Conservation (phyloP, 768 basidiomycete species). For the Phaffia tasmanica region DNA sequence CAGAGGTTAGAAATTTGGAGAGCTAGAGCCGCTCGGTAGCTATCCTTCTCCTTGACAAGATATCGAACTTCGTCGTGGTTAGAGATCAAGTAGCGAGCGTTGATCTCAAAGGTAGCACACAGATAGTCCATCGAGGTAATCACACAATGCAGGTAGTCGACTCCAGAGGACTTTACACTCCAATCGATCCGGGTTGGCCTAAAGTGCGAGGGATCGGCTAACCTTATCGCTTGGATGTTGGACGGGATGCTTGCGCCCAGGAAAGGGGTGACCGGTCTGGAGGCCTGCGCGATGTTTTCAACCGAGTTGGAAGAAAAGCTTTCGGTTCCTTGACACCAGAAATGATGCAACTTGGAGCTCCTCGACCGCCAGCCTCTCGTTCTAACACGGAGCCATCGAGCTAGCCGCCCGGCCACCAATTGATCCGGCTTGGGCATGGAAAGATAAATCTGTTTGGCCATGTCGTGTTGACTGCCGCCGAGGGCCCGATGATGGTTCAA, state of each 20-base stretch:
- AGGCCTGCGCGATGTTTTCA: constrained; percentile 81
- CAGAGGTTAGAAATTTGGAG: constrained; percentile 91
- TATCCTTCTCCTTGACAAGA: constrained; percentile 76
- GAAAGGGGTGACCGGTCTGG: constrained; percentile 78
- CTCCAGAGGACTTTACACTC: constrained; percentile 97
- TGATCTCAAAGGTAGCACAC: constrained; percentile 58
- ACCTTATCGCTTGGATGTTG: constrained; percentile 75
- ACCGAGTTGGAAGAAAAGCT: constrained; percentile 95
- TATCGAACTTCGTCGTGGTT: constrained; percentile 97
- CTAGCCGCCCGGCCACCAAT: too few species aligned
- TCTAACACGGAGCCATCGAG: too few species aligned
- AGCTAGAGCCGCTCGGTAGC: constrained; percentile 79
- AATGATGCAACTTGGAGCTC: constrained; percentile 59
- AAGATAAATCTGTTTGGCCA: too few species aligned
- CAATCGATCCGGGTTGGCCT: constrained; percentile 96
- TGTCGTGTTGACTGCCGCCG: constrained; percentile 52
- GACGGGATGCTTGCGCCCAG: constrained; percentile 90
- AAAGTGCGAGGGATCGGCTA: constrained; percentile 47
- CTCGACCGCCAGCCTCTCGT: too few species aligned
- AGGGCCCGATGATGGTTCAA: constrained; percentile 99
- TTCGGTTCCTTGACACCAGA: constrained; percentile 96
- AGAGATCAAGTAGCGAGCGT: constrained; percentile 87
- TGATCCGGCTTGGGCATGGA: too few species aligned
- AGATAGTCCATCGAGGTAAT: constrained; percentile 92
- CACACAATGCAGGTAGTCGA: constrained; percentile 92